These are phyloP conservation scores for Puccinia polysora DNA, from an alignment of 1,284 basidiomycete genomes.

Conservation along the genomic window DNA sequence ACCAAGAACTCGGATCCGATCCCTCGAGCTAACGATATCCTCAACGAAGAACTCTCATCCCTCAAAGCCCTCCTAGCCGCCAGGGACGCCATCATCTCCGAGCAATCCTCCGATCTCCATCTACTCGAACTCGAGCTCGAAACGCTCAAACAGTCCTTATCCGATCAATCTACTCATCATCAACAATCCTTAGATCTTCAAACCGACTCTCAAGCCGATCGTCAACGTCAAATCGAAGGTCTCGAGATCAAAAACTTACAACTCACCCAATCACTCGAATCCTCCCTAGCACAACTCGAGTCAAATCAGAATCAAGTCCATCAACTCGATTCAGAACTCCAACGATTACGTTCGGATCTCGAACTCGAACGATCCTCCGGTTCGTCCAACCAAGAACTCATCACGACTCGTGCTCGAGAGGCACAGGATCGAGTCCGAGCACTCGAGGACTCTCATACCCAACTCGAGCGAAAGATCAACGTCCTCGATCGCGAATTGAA, in stretches of 20 bases:
- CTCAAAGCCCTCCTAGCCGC: background rate
- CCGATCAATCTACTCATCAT: slow-evolving; percentile 2
- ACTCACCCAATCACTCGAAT: background rate
- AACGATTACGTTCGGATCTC: slow-evolving; percentile 2
- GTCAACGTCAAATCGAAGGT: background rate
- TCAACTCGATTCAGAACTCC: background rate
- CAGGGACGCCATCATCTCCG: slow-evolving; percentile 1
- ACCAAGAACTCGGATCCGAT: too few species aligned
- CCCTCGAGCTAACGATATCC: background rate
- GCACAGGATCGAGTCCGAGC: background rate
- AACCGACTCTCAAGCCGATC: background rate
- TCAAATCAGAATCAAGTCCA: background rate
- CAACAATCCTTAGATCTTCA: background rate
- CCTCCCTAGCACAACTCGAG: background rate
- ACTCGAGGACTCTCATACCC: background rate
- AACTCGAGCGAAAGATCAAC: background rate
- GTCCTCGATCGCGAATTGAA: background rate
- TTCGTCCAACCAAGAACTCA: background rate
- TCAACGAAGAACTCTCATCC: slow-evolving; percentile 7
- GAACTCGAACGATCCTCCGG: background rate
- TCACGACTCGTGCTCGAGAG: background rate
- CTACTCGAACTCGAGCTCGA: slow-evolving; percentile 20
- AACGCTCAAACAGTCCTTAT: slow-evolving; percentile 17
- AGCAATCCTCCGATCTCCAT: slow-evolving; percentile 21
- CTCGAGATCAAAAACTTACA: background rate